Evolutionary conservation across 495 filamentous ascomycete species (phyloP).

Genomic region (Neurospora discreta): DNA sequence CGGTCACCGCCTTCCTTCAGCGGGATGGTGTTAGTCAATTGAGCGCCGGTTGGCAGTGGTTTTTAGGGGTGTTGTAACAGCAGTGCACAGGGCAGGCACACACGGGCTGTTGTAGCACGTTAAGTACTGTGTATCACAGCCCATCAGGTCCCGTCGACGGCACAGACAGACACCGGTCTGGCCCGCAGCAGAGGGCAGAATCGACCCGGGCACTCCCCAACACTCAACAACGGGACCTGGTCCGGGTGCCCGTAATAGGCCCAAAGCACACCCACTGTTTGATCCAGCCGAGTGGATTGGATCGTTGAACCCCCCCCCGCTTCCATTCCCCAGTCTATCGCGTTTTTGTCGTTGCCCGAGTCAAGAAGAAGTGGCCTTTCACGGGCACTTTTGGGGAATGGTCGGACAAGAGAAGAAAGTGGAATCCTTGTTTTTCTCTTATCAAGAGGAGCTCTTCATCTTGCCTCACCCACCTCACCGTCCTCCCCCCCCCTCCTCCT

Average conservation of each 20-base stretch:
- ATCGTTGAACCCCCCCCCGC: neutral
- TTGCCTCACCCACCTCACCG: neutral
- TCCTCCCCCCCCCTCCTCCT: neutral
- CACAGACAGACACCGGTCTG: conserved; percentile 7
- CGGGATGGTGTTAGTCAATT: neutral
- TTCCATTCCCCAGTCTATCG: neutral
- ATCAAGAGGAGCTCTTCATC: neutral
- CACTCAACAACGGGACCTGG: neutral
- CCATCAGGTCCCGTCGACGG: neutral
- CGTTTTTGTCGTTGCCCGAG: neutral
- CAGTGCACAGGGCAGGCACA: neutral
- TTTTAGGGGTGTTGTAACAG: neutral
- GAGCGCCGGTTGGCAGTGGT: neutral
- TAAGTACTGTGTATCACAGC: neutral
- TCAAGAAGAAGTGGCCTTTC: neutral
- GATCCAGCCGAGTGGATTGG: neutral
- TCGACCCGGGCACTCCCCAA: conserved; percentile 12
- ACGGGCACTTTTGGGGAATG: neutral
- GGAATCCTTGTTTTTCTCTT: neutral
- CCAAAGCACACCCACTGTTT: neutral
- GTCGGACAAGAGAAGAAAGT: neutral
- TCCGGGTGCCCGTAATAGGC: neutral
- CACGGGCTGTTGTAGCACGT: neutral
- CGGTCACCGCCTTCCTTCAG: neutral
- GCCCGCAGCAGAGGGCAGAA: conserved; percentile 13